Evolutionary conservation across 140 eudicot genomes (phyloP).

Genomic region (Cichorium intybus): DNA sequence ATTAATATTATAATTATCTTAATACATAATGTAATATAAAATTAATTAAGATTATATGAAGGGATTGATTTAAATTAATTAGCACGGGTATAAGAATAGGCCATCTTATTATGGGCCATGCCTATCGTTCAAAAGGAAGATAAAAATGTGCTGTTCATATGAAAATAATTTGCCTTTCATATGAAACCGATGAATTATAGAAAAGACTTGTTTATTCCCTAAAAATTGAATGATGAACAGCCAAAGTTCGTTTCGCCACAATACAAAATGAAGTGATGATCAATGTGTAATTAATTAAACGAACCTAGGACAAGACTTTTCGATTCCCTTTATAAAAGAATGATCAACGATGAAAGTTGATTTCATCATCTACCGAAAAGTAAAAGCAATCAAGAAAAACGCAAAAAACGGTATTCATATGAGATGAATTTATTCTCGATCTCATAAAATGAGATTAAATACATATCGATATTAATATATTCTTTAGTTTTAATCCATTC

Average conservation of each 20-base stretch:
- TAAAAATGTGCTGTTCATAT: too few species aligned
- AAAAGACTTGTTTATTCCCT: constrained; percentile 12
- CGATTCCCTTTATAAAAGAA: constrained; percentile 14
- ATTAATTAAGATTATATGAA: too few species aligned
- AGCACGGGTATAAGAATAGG: too few species aligned
- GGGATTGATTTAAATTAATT: too few species aligned
- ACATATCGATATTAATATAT: background rate
- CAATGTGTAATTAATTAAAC: background rate
- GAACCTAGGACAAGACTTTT: constrained; percentile 13
- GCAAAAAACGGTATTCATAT: background rate
- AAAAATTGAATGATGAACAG: constrained; percentile 15
- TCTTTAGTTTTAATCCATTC: constrained; percentile 20
- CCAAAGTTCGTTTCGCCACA: background rate
- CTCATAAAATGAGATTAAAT: background rate
- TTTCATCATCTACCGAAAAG: background rate
- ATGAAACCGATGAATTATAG: background rate
- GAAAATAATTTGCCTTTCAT: background rate
- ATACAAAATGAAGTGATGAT: constrained; percentile 1
- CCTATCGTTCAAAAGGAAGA: too few species aligned
- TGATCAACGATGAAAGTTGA: constrained; percentile 23
- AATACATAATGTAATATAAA: too few species aligned
- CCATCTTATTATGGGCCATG: too few species aligned
- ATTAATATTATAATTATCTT: too few species aligned
- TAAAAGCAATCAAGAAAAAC: background rate
- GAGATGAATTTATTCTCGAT: background rate